These are phyloP conservation scores for Trichoderma orchidacearum DNA, from an alignment of 495 filamentous ascomycete species.

Conservation along the genomic window DNA sequence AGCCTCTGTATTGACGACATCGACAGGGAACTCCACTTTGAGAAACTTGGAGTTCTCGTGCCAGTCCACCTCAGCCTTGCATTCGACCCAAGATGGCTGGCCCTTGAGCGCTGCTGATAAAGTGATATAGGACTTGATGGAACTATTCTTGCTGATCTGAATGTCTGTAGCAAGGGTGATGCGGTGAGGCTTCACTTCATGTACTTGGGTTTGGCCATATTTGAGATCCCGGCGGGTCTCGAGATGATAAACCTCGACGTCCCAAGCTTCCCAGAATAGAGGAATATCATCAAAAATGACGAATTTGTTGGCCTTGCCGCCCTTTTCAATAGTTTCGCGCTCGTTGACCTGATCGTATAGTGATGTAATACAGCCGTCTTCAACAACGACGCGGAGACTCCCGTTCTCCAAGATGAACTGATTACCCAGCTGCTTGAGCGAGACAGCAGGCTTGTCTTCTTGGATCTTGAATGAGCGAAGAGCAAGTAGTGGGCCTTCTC, in stretches of 20 bases:
- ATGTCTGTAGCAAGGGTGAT: slow-evolving; percentile 71
- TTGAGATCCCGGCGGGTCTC: slow-evolving; percentile 68
- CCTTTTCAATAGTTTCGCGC: slow-evolving; percentile 67
- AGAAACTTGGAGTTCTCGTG: slow-evolving; percentile 92
- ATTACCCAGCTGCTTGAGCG: slow-evolving; percentile 37
- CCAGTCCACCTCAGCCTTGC: slow-evolving; percentile 80
- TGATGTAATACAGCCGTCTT: slow-evolving; percentile 66
- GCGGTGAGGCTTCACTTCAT: slow-evolving; percentile 58
- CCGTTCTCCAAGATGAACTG: slow-evolving; percentile 63
- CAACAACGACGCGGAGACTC: slow-evolving; percentile 55
- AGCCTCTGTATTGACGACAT: slow-evolving; percentile 81
- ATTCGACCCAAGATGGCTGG: slow-evolving; percentile 60
- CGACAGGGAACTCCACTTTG: slow-evolving; percentile 96
- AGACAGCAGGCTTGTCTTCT: slow-evolving; percentile 30
- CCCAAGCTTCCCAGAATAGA: slow-evolving; percentile 98
- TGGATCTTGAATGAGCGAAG: slow-evolving; percentile 32
- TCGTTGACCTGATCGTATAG: slow-evolving; percentile 55
- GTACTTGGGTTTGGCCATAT: slow-evolving; percentile 49
- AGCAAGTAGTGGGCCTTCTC: slow-evolving; percentile 30
- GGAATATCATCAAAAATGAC: slow-evolving; percentile 98
- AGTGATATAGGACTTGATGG: slow-evolving; percentile 75
- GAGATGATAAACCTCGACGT: slow-evolving; percentile 92
- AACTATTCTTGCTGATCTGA: slow-evolving; percentile 74
- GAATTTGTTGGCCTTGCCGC: slow-evolving; percentile 74
- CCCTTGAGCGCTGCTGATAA: slow-evolving; percentile 52